Base-by-base conservation (phyloP, 2,329 filamentous ascomycete species). In the Penicillium rolfsii region DNA sequence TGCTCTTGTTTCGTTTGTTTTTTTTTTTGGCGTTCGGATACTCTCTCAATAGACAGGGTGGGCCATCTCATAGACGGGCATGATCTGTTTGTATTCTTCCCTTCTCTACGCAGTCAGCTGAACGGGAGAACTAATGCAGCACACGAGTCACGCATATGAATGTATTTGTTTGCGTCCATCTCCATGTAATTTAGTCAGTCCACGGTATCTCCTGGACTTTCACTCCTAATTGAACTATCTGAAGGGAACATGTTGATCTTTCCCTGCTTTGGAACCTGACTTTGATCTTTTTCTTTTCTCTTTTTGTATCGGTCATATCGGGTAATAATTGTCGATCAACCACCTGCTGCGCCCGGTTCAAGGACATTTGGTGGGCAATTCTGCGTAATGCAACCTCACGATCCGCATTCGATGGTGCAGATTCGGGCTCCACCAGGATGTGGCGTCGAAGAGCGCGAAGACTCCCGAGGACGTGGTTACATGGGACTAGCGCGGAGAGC, bases 91-190 rank as follows among this genome's bases (percentile, higher is more conserved):
- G 57, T 40, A 49, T 38, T 52, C n/a, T 33, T 33, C 48, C 22
- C 40, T 41, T 61, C 26, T 50, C 41, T 28, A 61, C 46, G 61
- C 65, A 58, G 28, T 45, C 24, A 41, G 55, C 58, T 64, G 45
- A 45, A 55, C 28, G 49, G 46, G 61, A 36, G 54, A 43, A 57
- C 26, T 45, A 50, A 55, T 16, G 30, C 58, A 60, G 66, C 61
- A 69, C 61, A 69, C 46, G 63, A 69, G 22, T 58, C 26, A 64
- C 62, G 61, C 59, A 66, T 53, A 33, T 48, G 45, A 48, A 48
- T 48, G 43, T 56, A 24, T 19, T 55, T 38, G 54, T n/a, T 55
- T 40, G 54, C 26, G 30, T 36, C 55, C n/a, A 59, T 28, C 52
- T 38, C 19, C 52, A 58, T 63, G 49, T 59, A 63, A 26, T 46